Percentiles rank a stretch among this genome's conserved stretches.
phyloP scores from a whole-genome alignment of 75 land plant genomes.

The Cupressus sempervirens region DNA sequence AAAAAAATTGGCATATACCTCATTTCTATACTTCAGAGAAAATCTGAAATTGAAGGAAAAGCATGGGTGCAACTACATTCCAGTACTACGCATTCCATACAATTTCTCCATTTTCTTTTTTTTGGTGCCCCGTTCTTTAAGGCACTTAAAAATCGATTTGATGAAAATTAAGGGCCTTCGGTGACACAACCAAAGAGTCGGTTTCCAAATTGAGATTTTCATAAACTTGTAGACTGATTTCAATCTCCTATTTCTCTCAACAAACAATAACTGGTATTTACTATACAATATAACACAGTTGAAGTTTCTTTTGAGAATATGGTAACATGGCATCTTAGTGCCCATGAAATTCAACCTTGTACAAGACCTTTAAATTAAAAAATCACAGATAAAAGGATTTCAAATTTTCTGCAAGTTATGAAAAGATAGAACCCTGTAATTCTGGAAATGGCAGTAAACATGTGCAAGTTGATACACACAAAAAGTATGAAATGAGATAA shows the following conservation, averaged over 20 bases:
- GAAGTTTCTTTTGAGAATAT: neutral
- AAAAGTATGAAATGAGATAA: neutral
- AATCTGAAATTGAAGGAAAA: neutral
- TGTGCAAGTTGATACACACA: neutral
- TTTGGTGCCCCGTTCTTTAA: neutral
- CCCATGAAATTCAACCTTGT: neutral
- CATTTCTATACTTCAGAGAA: neutral
- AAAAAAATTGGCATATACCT: neutral
- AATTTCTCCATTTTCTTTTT: neutral
- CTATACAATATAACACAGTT: neutral
- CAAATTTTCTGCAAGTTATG: neutral
- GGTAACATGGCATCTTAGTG: neutral
- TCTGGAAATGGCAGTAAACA: neutral
- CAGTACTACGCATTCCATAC: neutral
- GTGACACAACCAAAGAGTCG: neutral
- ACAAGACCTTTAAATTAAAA: neutral
- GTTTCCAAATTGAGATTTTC: neutral
- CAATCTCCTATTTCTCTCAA: neutral
- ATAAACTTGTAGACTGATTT: neutral
- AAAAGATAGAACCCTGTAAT: constrained; percentile 1
- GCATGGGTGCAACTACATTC: neutral
- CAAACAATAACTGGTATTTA: neutral
- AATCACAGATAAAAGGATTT: neutral
- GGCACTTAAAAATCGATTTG: neutral
- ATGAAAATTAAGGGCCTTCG: neutral